Percentiles rank a stretch among this genome's conserved stretches.
Conservation (phyloP, 768 basidiomycete species). For the Macrocybe gigantea region DNA sequence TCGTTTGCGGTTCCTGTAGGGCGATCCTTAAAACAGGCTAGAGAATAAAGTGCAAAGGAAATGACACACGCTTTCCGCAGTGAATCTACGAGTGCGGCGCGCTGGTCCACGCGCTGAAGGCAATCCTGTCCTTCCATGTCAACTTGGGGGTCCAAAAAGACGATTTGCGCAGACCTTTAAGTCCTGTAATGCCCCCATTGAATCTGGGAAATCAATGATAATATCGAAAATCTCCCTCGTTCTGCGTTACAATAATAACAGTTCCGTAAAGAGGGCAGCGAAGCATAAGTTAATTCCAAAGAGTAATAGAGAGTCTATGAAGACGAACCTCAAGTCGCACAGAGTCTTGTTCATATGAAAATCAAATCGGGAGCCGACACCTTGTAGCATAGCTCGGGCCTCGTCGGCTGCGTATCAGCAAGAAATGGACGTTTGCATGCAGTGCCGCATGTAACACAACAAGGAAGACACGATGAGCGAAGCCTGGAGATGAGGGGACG, state of each 20-base stretch:
- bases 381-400: slow-evolving; percentile 64
- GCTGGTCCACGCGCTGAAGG: slow-evolving; percentile 74
- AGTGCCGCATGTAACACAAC: no score
- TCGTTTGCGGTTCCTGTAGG: slow-evolving; percentile 69
- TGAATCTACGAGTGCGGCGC: slow-evolving; percentile 66
- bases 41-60: background rate
- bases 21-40: background rate
- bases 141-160: background rate
- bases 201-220: slow-evolving; percentile 91
- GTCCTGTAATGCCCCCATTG: slow-evolving; percentile 78
- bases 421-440: no score
- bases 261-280: background rate
- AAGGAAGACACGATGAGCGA: slow-evolving; percentile 1
- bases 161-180: slow-evolving; percentile 50
- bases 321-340: slow-evolving; percentile 71
- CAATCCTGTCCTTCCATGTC: slow-evolving; percentile 44
- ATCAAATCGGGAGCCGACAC: slow-evolving; percentile 80
- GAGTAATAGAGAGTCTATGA: background rate
- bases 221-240: slow-evolving; percentile 91
- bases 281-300: background rate
- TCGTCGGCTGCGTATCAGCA: slow-evolving; percentile 50
- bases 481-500: background rate
- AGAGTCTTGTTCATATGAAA: slow-evolving; percentile 91
- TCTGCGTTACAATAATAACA: slow-evolving; percentile 23
- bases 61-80: slow-evolving; percentile 71